Conservation (phyloP, 345 rosid genomes). For the Cardamine chenopodiifolia region DNA sequence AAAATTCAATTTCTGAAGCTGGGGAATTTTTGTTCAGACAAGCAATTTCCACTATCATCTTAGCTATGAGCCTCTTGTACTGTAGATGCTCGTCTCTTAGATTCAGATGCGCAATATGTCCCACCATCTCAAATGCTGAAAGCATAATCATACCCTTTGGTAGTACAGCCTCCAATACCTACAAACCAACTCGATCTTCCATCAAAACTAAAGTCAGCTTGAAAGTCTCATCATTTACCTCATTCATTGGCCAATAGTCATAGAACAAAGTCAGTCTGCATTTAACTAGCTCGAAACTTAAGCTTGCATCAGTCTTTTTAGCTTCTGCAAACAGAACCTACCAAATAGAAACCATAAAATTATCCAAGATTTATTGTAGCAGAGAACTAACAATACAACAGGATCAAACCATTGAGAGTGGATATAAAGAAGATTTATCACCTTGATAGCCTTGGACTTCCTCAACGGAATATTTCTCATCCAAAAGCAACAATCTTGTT, state of each 20-base stretch:
- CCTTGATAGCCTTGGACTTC: conserved; percentile 78
- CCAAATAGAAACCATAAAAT: conserved; percentile 13
- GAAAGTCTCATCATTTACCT: conserved; percentile 55
- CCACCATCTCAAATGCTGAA: conserved; percentile 89
- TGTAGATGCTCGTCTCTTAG: conserved; percentile 76
- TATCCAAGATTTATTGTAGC: neutral
- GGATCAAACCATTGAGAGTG: neutral
- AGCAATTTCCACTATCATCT: conserved; percentile 50
- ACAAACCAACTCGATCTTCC: conserved; percentile 45
- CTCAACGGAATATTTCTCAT: conserved; percentile 60
- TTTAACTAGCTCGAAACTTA: conserved; percentile 63
- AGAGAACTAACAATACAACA: neutral
- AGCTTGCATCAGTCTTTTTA: conserved; percentile 38
- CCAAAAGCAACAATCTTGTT: conserved; percentile 88
- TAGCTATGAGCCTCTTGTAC: conserved; percentile 70
- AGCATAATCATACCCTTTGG: conserved; percentile 75
- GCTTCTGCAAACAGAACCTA: conserved; percentile 66
- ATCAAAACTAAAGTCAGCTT: neutral
- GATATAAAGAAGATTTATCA: conserved; percentile 24
- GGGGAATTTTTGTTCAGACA: neutral
- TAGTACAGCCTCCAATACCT: conserved; percentile 82
- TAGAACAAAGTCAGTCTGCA: conserved; percentile 82
- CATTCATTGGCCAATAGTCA: conserved; percentile 90
- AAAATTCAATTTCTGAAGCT: conserved; percentile 14
- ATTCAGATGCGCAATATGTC: conserved; percentile 88